These are phyloP conservation scores for Croton setiger DNA, from an alignment of 441 rosid genomes.

Conservation along the genomic window DNA sequence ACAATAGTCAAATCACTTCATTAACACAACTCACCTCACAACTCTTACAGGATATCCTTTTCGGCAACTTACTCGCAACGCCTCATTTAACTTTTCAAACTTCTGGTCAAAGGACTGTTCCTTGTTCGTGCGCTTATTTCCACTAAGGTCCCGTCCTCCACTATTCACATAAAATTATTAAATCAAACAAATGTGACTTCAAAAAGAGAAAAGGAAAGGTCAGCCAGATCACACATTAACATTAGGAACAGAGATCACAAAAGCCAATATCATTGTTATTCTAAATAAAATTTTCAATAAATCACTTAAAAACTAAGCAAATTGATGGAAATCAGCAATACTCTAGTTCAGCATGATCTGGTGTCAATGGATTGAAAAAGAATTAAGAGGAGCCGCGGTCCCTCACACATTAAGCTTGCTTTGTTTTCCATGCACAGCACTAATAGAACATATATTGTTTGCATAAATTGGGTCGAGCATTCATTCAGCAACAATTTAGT, in stretches of 20 bases:
- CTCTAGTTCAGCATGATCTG: not conserved
- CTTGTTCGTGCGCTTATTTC: conserved; percentile 71
- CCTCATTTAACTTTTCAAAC: conserved; percentile 52
- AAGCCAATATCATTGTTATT: not conserved
- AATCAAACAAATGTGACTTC: not conserved
- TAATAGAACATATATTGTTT: not conserved
- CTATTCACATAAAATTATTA: conserved; percentile 26
- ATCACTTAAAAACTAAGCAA: not conserved
- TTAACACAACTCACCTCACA: conserved; percentile 46
- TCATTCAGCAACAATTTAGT: too few species aligned
- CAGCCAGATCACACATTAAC: not conserved
- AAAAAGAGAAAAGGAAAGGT: not conserved
- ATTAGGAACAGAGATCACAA: not conserved
- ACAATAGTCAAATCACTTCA: not conserved
- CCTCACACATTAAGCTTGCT: not conserved
- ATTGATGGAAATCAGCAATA: not conserved
- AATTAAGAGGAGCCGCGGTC: not conserved
- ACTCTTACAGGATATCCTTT: conserved; percentile 83
- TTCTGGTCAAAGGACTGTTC: conserved; percentile 65
- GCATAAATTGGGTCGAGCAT: not conserved
- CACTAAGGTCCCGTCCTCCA: conserved; percentile 77
- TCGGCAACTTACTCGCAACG: conserved; percentile 65
- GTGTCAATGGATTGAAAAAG: not conserved
- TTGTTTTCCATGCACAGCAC: not conserved
- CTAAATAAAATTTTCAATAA: not conserved